Evolutionary conservation across 345 rosid genomes (phyloP).

Genomic region (Trapa bicornis): DNA sequence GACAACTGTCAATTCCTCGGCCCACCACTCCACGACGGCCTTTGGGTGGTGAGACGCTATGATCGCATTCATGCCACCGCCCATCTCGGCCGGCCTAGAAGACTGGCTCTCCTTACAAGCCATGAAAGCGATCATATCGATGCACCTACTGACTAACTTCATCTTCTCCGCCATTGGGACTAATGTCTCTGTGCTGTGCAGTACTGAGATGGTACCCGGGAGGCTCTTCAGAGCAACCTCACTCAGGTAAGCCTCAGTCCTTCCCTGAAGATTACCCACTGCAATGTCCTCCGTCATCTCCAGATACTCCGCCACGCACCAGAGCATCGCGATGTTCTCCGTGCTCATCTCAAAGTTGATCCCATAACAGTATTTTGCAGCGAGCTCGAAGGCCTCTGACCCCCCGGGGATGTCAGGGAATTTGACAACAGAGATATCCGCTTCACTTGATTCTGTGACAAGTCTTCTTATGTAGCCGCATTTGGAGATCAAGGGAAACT

Average conservation of each 20-base stretch:
- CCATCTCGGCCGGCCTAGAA: constrained; percentile 28
- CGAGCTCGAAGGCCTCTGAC: constrained; percentile 67
- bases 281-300: constrained; percentile 82
- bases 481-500: constrained; percentile 79
- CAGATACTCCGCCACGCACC: constrained; percentile 76
- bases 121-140: constrained; percentile 64
- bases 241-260: constrained; percentile 64
- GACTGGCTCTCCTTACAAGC: constrained; percentile 67
- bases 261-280: constrained; percentile 53
- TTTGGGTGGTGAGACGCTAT: constrained; percentile 22
- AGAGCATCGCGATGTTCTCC: constrained; percentile 62
- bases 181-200: constrained; percentile 42
- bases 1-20: constrained; percentile 68
- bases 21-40: constrained; percentile 83
- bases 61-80: constrained; percentile 19
- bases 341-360: constrained; percentile 74
- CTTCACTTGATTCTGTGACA: constrained; percentile 47
- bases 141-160: constrained; percentile 59
- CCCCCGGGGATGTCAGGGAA: constrained; percentile 62
- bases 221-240: constrained; percentile 73
- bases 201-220: constrained; percentile 50
- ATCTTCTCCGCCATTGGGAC: constrained; percentile 65
- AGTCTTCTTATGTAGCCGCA: constrained; percentile 61
- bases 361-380: constrained; percentile 87
- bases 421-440: constrained; percentile 38